Base-by-base conservation (phyloP, 768 basidiomycete genomes). In the Termitomyces sp. region DNA sequence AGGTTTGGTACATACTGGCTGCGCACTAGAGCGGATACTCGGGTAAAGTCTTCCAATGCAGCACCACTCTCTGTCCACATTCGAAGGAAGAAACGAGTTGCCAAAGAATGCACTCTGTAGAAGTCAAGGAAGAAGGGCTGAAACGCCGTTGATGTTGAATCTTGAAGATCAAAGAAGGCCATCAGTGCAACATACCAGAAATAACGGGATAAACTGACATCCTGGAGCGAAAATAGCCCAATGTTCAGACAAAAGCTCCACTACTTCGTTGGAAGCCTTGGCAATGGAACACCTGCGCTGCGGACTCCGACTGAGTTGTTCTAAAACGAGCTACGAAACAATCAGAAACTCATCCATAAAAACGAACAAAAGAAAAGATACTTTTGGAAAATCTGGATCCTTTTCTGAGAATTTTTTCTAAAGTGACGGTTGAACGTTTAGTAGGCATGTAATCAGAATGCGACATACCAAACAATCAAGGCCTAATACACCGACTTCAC, bases 41-140 rank as follows among this genome's bases (percentile, higher is more conserved):
- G 85, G 36, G 80, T 76, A 62, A 94, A 92, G 71, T 96, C 94
- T 20, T 77, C 85, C 13, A 70, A 66, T 3, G 87, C 84, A 1
- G 94, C 89, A 13, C 87, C 86, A 65, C 89, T 90, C 68, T 96
- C 94, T 63, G 79, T 82, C 92, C 92, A 96, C 85, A 96, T 93
- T 35, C 91, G 82, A n/a, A 92, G 73, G 72, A 95, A 95, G 75
- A 95, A 94, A 47, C 83, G 82, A 3, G 87, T 84, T 5, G 89
- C 88, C n/a, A 94, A 74, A 10, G 80, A 75, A 70, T 97, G 94
- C 5, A 93, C 86, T 61, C 80, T 85, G 67, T 82, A 79, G 66
- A 94, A 91, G 63, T 90, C 90, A 61, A 95, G 79, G 72, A 95
- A 90, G 73, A 93, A 92, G 0, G 92, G 92, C 60, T 90, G 86